Conservation (phyloP, 1,284 basidiomycete species). For the Tylopilus orsonianus region DNA sequence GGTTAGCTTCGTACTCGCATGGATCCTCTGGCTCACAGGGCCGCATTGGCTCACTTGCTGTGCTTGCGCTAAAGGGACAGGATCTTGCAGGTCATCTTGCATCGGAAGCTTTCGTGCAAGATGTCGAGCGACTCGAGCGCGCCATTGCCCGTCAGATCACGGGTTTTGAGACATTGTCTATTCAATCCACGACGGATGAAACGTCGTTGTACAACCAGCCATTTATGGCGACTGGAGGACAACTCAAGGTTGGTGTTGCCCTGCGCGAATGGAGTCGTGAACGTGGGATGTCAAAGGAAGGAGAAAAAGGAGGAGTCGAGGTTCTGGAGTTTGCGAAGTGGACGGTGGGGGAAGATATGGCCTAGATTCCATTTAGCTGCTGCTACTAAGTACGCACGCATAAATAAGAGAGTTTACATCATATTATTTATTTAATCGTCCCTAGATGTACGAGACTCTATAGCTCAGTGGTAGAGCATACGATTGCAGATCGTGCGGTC, state of each 20-base stretch:
- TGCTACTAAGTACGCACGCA: too few species aligned
- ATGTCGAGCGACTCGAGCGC: conserved; percentile 70
- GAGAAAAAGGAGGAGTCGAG: conserved; percentile 47
- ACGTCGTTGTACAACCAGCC: conserved; percentile 77
- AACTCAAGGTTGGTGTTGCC: conserved; percentile 59
- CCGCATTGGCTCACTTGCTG: conserved; percentile 68
- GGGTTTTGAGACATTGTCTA: conserved; percentile 76
- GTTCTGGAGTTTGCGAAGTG: conserved; percentile 68
- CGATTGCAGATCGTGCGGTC: conserved; percentile 43
- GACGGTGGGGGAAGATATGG: conserved; percentile 54
- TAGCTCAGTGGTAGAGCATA: conserved; percentile 45
- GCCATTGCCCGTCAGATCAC: conserved; percentile 83
- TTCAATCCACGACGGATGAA: conserved; percentile 51
- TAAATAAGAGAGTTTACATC: too few species aligned
- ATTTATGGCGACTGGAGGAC: conserved; percentile 72
- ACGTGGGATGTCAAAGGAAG: conserved; percentile 46
- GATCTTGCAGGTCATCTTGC: conserved; percentile 44
- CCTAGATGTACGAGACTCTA: conserved; percentile 15
- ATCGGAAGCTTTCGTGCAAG: conserved; percentile 45
- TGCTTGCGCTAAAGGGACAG: conserved; percentile 57
- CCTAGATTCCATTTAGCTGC: conserved; percentile 7
- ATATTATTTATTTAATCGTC: background rate
- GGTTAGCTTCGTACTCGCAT: conserved; percentile 82
- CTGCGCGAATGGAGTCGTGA: conserved; percentile 68
- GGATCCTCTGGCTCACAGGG: conserved; percentile 61